Percentiles rank a stretch among this genome's conserved stretches.
Conservation (phyloP, 495 filamentous ascomycete species). For the Aspergillus kassunensis region DNA sequence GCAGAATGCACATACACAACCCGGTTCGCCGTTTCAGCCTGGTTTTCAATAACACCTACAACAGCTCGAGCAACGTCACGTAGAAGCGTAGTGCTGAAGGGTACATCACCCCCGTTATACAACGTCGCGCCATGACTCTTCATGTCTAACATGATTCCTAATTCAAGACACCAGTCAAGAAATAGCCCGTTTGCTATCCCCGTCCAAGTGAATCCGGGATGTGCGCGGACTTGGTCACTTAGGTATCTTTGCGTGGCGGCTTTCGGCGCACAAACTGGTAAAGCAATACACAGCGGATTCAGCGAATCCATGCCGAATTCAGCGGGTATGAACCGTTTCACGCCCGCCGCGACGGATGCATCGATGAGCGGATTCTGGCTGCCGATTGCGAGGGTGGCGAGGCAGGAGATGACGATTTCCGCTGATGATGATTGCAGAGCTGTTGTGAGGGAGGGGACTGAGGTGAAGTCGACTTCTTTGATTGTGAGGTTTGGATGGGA, state of each 20-base stretch:
- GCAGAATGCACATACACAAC: not conserved
- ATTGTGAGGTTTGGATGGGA: not conserved
- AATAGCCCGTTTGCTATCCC: not conserved
- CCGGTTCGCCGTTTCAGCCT: not conserved
- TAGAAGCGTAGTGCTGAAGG: constrained; percentile 6
- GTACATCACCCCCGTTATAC: constrained; percentile 8
- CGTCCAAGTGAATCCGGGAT: not conserved
- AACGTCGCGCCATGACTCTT: not conserved
- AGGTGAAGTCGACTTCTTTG: not conserved
- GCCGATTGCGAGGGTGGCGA: not conserved
- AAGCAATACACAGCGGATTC: not conserved
- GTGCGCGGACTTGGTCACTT: not conserved
- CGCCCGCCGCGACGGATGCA: not conserved
- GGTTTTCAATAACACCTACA: not conserved
- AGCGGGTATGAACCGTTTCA: not conserved
- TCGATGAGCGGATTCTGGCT: not conserved
- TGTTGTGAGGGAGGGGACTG: not conserved
- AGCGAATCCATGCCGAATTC: not conserved
- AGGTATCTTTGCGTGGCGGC: not conserved
- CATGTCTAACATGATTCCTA: not conserved
- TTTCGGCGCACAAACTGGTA: not conserved
- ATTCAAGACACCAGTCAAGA: not conserved
- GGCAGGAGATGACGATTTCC: not conserved
- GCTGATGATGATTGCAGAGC: not conserved
- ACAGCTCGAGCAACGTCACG: not conserved